Evolutionary conservation across 441 rosid genomes (phyloP), one percentile per base, ranked within the genome.

Genomic region (Aleurites moluccanus): DNA sequence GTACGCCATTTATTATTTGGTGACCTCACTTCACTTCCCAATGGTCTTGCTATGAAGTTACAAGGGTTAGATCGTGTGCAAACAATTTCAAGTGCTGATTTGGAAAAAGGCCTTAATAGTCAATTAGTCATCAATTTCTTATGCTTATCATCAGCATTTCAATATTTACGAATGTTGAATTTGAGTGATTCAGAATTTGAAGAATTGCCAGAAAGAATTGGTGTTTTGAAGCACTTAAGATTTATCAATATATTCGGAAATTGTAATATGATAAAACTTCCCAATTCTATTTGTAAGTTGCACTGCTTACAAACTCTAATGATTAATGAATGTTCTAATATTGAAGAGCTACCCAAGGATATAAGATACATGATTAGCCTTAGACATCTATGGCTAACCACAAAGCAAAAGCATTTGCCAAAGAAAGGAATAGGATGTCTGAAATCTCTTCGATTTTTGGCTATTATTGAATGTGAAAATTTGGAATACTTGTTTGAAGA

Each of bases 311-410:
- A 78, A 69, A 49, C 55, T 35, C 53, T 84, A 4, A 0, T 13
- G 3, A 13, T 82, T 8, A 33, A 0, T 0, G 2, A 30, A 20
- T 81, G 83, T 10, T 13, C 67, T 52, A 59, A 30, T 78, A n/a
- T n/a, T 25, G 70, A 78, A 53, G 71, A 75, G 72, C 52, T 80
- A 47, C 82, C 82, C 10, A 71, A 28, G 47, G 73, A 76, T n/a
- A 15, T 78, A n/a, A 30, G 64, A 33, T 64, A 28, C 66, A 28
- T 83, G 75, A 44, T 30, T 6, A 61, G 56, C 60, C 83, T 83
- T 33, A 64, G 76, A 67, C 0, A 0, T 11, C 44, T 80, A 10
- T 0, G 0, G 1, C 0, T 80, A 67, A 56, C 78, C 56, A 83
- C 83, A 16, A 68, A 53, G 2, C 81, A 74, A 33, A 60, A 13